Evolutionary conservation across 1,284 basidiomycete species (phyloP), one percentile per base, ranked within the genome.

Genomic region (Boletus sp.): DNA sequence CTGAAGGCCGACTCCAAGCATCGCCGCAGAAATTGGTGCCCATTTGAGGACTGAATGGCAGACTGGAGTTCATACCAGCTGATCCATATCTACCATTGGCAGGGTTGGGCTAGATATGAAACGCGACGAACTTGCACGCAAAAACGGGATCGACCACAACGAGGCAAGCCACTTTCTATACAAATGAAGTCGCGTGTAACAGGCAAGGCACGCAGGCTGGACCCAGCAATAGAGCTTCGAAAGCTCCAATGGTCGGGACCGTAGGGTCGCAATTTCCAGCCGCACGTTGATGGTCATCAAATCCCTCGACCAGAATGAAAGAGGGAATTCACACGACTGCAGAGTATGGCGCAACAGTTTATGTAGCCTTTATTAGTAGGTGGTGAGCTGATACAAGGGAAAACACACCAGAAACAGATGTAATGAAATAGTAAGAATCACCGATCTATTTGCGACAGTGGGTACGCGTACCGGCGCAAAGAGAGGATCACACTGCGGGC

Each of bases 281-380:
- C 53, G 40, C 55, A 65, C 33, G n/a, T n/a, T 40, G 46, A 47
- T 57, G 37, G 56, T 58, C 16, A 56, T 56, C 33, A 59, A 25
- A 30, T 49, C 25, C 21, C 35, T 52, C 46, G 35, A 19, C 43
- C 46, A 37, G 54, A 69, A 69, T 65, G 62, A 62, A 48, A 52
- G 37, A 48, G 44, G 17, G 38, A n/a, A n/a, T 40, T 40, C 9
- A 40, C n/a, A n/a, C n/a, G n/a, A n/a, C n/a, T n/a, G n/a, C n/a
- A n/a, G n/a, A n/a, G n/a, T n/a, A n/a, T n/a, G n/a, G 50, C 52
- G 40, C 21, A 53, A n/a, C 31, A 38, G 19, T 21, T 46, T 4
- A 21, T 19, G 46, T n/a, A 33, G 19, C 17, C 49, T 53, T 60
- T n/a, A 5, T 56, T 38, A 19, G 17, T n/a, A n/a, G n/a, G n/a